Base-by-base conservation (phyloP, 768 basidiomycete species). In the Pisolithus orientalis region DNA sequence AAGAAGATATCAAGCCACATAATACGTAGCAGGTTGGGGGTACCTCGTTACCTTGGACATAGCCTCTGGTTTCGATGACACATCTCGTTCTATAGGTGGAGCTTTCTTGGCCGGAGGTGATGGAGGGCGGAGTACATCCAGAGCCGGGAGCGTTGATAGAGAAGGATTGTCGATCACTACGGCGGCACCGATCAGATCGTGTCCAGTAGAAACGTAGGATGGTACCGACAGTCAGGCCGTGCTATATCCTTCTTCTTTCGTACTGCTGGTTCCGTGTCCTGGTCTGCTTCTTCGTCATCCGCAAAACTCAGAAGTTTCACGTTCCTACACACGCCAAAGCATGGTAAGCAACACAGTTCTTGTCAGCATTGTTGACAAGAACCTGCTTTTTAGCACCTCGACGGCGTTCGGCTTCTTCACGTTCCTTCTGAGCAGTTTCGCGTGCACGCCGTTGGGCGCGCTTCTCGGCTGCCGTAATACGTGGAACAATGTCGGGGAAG, bases 401-500 rank as follows among this genome's bases (percentile, higher is more conserved):
- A 53, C 82, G 75, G 37, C 83, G 77, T 54, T 79, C 76, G 34
- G 76, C 79, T 57, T 90, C 87, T 60, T 91, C 90, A n/a, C 87
- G 73, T 64, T 92, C 88, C 47, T 79, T 76, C 59, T 85, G 85
- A 1, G 80, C 84, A 55, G 82, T 77, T 62, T 91, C 84, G 39
- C 83, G 79, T 2, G 94, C 95, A 50, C 79, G 78, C 55, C 85
- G 85, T 65, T 99, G 96, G 0, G 76, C 85, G 39, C 85, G 80
- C 56, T 87, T 86, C 71, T 98, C 96, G 2, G 84, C 91, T 1
- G 94, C 93, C 1, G 96, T 99, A 54, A 98, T 99, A 25, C 96
- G 85, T 5, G 95, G 95, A 37, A 94, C 80, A 57, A 98, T 96
- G 63, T 98, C 94, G 50, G 86, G 81, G 65, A 96, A 97, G 0